Conservation (phyloP, 768 basidiomycete species). For the Hypholoma fasciculare region DNA sequence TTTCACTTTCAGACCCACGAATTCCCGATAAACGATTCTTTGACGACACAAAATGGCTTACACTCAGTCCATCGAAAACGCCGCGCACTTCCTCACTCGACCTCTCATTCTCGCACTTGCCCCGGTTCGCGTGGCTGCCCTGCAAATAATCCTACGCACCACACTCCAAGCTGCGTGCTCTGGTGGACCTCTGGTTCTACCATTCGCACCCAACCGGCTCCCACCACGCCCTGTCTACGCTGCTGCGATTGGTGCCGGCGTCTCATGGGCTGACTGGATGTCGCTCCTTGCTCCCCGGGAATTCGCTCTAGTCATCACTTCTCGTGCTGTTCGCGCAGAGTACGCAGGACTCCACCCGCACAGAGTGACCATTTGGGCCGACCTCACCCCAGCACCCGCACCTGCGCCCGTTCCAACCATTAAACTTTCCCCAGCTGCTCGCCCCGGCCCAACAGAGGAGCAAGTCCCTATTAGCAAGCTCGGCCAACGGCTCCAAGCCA, state of each 20-base stretch:
- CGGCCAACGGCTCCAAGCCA: slow-evolving; percentile 12
- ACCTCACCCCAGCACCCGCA: slow-evolving; percentile 7
- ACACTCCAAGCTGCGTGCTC: slow-evolving; percentile 25
- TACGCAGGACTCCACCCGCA: slow-evolving; percentile 25
- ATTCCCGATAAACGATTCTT: no score
- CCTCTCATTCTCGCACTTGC: slow-evolving; percentile 30
- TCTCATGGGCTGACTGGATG: slow-evolving; percentile 40
- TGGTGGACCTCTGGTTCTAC: slow-evolving; percentile 22
- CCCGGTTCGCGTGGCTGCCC: slow-evolving; percentile 19
- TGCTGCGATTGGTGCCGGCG: slow-evolving; percentile 31
- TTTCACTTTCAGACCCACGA: no score
- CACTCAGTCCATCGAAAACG: slow-evolving; percentile 21
- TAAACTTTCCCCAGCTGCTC: background rate
- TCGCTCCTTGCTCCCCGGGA: slow-evolving; percentile 29
- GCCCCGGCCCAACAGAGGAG: no score
- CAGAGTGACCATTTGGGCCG: slow-evolving; percentile 29
- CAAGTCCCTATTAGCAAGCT: no score
- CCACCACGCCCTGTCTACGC: slow-evolving; percentile 36
- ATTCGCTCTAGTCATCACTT: slow-evolving; percentile 34
- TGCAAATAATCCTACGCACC: slow-evolving; percentile 31
- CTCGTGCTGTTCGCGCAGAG: slow-evolving; percentile 25
- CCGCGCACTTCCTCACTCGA: slow-evolving; percentile 35
- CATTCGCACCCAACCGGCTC: slow-evolving; percentile 22
- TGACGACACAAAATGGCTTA: no score
- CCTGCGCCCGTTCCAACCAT: no score